Conservation (phyloP, 805 yeast species). For the Torulaspora quercuum region DNA sequence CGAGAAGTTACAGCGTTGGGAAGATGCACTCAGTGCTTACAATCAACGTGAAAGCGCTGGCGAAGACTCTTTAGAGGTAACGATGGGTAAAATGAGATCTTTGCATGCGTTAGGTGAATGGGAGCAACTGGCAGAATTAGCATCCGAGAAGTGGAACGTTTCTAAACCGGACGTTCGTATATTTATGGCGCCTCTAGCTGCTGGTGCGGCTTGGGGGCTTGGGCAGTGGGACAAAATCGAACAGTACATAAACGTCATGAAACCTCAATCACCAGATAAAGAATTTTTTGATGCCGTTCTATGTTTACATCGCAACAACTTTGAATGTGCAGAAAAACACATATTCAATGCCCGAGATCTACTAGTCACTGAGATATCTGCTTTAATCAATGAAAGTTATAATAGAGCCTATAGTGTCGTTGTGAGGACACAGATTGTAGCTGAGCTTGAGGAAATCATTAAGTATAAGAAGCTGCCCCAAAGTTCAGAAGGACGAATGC, state of each 20-base stretch:
- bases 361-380: constrained; percentile 88
- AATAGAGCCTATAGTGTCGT: constrained; percentile 96
- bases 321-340: constrained; percentile 73
- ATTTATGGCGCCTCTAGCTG: constrained; percentile 93
- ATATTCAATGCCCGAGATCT: constrained; percentile 83
- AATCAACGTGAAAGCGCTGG: constrained; percentile 62
- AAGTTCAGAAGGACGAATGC: constrained; percentile 71
- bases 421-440: constrained; percentile 94
- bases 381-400: constrained; percentile 91
- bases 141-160: constrained; percentile 78
- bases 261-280: constrained; percentile 86
- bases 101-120: constrained; percentile 98
- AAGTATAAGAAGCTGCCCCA: constrained; percentile 81
- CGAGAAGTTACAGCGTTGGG: constrained; percentile 96
- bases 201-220: constrained; percentile 98
- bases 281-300: constrained; percentile 92
- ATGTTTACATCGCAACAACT: constrained; percentile 79
- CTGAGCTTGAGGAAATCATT: constrained; percentile 93
- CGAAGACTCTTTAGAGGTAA: constrained; percentile 71
- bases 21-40: constrained; percentile 90
- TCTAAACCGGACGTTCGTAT: constrained; percentile 71
- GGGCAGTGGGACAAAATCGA: constrained; percentile 98
- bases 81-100: constrained; percentile 98
- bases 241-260: constrained; percentile 84
- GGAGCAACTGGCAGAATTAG: constrained; percentile 85